phyloP scores from a whole-genome alignment of 257 asterid species.

The Haberlea rhodopensis region DNA sequence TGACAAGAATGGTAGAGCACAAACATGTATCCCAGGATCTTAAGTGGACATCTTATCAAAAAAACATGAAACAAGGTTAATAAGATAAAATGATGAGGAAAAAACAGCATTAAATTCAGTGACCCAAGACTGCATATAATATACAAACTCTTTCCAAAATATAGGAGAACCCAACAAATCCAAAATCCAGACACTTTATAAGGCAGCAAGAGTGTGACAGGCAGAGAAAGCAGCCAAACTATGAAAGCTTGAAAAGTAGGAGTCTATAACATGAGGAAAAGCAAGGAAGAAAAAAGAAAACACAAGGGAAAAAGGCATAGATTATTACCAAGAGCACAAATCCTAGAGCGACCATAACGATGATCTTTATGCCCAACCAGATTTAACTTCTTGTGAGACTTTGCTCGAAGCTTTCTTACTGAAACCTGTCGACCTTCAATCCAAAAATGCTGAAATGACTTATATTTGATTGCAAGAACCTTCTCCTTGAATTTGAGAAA shows the following conservation, averaged over 20 bases:
- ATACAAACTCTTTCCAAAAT: background rate
- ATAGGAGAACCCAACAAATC: too few relatives aligned
- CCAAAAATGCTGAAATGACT: constrained; percentile 78
- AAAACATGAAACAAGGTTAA: too few relatives aligned
- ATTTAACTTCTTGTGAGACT: constrained; percentile 78
- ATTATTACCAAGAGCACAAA: constrained; percentile 51
- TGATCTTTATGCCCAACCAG: constrained; percentile 44
- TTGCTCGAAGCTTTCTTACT: constrained; percentile 51
- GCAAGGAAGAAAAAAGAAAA: constrained; percentile 1
- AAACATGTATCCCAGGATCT: too few relatives aligned
- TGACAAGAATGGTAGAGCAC: too few relatives aligned
- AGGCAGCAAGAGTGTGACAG: background rate
- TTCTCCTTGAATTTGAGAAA: constrained; percentile 62
- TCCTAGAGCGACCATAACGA: constrained; percentile 59
- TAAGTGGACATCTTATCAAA: too few relatives aligned
- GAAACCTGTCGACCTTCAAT: constrained; percentile 68
- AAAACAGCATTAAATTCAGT: too few relatives aligned
- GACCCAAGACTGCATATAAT: too few relatives aligned
- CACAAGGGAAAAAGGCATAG: constrained; percentile 10
- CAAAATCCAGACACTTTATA: background rate
- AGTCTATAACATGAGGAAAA: background rate
- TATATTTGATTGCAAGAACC: constrained; percentile 60
- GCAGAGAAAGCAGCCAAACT: background rate
- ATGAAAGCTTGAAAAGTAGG: background rate
- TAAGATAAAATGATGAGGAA: too few relatives aligned